Percentiles rank a stretch among this genome's conserved stretches.
Conservation (phyloP, 1,284 basidiomycete genomes). For the Volvariella volvacea region DNA sequence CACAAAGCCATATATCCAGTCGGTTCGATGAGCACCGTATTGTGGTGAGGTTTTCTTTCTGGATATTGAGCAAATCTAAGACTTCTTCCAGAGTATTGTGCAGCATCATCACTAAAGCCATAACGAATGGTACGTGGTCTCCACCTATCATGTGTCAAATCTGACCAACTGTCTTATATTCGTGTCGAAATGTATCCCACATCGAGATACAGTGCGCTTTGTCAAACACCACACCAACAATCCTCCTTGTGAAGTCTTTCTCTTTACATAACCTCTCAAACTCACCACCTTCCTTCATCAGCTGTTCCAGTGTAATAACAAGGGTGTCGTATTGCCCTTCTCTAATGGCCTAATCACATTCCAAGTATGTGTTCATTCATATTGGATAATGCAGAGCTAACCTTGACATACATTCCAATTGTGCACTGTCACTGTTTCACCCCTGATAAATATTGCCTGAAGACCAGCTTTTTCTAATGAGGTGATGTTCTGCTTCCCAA, state of each 20-base stretch:
- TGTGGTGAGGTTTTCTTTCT: conserved; percentile 7
- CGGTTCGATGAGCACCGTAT: conserved; percentile 20
- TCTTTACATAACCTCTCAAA: conserved; percentile 9
- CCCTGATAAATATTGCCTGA: conserved; percentile 5
- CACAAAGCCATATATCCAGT: conserved; percentile 20
- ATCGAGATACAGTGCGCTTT: conserved; percentile 24
- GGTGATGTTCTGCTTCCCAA: conserved; percentile 10
- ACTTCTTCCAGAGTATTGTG: conserved; percentile 15
- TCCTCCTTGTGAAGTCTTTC: conserved; percentile 4
- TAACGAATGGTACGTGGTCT: conserved; percentile 17
- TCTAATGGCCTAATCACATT: conserved; percentile 21
- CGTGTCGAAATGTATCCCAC: conserved; percentile 24
- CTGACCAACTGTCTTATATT: conserved; percentile 19
- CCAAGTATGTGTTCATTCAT: background rate
- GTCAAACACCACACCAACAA: conserved; percentile 17
- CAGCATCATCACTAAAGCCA: conserved; percentile 26
- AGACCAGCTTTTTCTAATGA: conserved; percentile 7
- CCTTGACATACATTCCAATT: conserved; percentile 5
- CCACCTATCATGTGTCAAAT: conserved; percentile 16
- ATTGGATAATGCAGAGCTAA: background rate
- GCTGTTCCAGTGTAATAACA: conserved; percentile 11
- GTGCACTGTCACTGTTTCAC: conserved; percentile 1
- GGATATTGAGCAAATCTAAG: conserved; percentile 14
- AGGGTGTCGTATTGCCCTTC: conserved; percentile 6
- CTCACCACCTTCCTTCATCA: conserved; percentile 10